phyloP scores from a whole-genome alignment of 2,329 filamentous ascomycete species.

The Tolypocladium album region DNA sequence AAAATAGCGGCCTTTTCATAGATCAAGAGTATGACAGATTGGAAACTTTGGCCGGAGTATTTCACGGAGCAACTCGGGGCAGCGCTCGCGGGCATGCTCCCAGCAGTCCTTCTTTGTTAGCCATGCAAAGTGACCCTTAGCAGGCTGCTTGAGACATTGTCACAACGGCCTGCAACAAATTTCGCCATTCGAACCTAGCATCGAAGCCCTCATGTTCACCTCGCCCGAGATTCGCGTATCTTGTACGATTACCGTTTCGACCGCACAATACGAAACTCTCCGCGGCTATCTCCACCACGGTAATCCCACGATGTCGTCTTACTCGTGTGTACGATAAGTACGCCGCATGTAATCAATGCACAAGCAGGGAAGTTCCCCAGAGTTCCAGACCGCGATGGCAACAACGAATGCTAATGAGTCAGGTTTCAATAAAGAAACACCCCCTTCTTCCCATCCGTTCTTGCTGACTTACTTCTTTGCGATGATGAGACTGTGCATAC shows the following conservation, averaged over 20 bases:
- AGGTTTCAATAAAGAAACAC: neutral
- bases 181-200: too few species aligned
- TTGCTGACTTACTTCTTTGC: neutral
- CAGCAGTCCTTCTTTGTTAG: neutral
- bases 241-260: neutral
- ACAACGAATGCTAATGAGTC: neutral
- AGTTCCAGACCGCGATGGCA: neutral
- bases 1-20: neutral
- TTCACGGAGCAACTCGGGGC: neutral
- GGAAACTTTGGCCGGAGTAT: neutral
- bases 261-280: neutral
- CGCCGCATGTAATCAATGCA: neutral
- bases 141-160: neutral
- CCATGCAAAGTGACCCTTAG: neutral
- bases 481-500: slow-evolving; percentile 1
- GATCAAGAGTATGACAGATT: neutral
- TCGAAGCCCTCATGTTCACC: too few species aligned
- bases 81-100: neutral
- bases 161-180: neutral
- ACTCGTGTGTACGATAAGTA: neutral
- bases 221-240: neutral
- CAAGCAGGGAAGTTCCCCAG: neutral
- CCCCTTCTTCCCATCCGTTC: neutral
- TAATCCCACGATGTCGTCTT: neutral
- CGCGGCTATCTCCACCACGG: neutral